Evolutionary conservation across 1,139 yeast species (phyloP), one percentile per base, ranked within the genome.

Genomic region (Saccharomyces hybrid): DNA sequence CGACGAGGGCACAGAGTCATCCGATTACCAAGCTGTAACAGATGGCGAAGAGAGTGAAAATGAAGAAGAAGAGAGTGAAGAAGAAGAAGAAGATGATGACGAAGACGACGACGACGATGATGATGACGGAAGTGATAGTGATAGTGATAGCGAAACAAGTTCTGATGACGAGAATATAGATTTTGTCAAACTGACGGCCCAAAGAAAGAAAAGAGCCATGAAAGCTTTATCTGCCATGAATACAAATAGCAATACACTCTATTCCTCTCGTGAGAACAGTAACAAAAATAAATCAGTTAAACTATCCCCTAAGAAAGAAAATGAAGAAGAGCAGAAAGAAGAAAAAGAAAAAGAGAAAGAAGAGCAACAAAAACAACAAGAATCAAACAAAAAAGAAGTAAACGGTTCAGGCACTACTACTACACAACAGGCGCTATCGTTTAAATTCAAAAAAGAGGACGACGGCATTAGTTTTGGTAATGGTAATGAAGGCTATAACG

Each of bases 121-220:
- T 20, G 66, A 63, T 11, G 73, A 69, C 29, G 76, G 71, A 23
- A 75, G 72, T 28, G 72, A 69, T 48, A 73, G 70, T 31, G 72
- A 72, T 16, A 64, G 58, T 20, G 71, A 70, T 25, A 74, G 71
- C 20, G 74, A 71, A 27, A 78, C 84, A 4, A 80, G 84, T 13
- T 76, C 81, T 1, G 85, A 83, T 59, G 90, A 84, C 61, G 82
- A 82, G 38, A 84, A 82, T 61, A 82, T 84, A 3, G 93, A 85
- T 68, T 84, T 83, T 65, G 86, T 85, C 14, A 81, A 79, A 66
- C 71, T 85, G 56, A 86, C 86, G 48, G 87, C 84, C 7, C 85
- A 84, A 64, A 75, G 82, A 59, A 82, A 84, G 68, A 81, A 80
- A 34, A 76, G 74, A 53, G 76, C 83, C 1, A 70, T 78, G 73